Percentiles rank a stretch among this genome's conserved stretches.
Conservation (phyloP, 2,329 filamentous ascomycete genomes). For the Calonectria fujianensis region DNA sequence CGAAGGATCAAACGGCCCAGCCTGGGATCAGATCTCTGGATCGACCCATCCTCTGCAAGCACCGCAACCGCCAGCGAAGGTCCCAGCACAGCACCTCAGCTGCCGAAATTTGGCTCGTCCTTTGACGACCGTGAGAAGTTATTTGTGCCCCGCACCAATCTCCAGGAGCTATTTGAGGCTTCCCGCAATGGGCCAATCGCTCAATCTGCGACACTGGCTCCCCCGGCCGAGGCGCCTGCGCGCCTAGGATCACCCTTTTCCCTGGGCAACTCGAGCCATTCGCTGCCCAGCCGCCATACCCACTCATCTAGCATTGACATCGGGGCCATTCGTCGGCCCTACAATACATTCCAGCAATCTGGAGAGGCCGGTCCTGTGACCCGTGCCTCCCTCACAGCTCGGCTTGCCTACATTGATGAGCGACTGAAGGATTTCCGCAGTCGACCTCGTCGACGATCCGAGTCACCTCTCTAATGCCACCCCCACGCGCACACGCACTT, state of each 20-base stretch:
- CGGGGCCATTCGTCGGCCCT: constrained; percentile 69
- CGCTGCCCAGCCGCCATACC: constrained; percentile 75
- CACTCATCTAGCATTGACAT: constrained; percentile 68
- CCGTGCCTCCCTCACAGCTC: constrained; percentile 68
- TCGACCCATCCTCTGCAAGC: constrained; percentile 62
- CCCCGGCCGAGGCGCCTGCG: constrained; percentile 63
- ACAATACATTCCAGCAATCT: constrained; percentile 74
- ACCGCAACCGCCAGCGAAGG: constrained; percentile 51
- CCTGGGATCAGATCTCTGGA: constrained; percentile 73
- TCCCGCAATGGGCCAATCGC: constrained; percentile 48
- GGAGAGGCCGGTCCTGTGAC: constrained; percentile 60
- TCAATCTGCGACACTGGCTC: constrained; percentile 47
- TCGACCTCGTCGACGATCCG: constrained; percentile 65
- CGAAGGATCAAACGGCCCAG: constrained; percentile 72
- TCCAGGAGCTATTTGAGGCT: constrained; percentile 64
- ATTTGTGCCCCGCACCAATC: constrained; percentile 65
- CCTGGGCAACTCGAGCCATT: constrained; percentile 70
- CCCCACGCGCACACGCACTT: constrained; percentile 15
- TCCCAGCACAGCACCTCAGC: constrained; percentile 46
- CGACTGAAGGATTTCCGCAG: constrained; percentile 73
- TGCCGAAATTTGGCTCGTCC: constrained; percentile 59
- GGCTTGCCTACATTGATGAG: constrained; percentile 75
- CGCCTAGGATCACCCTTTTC: constrained; percentile 77
- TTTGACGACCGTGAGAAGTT: constrained; percentile 60
- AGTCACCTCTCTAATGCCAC: constrained; percentile 67